phyloP scores from a whole-genome alignment of 2,329 filamentous ascomycete species.

The Xylariaceae sp. region DNA sequence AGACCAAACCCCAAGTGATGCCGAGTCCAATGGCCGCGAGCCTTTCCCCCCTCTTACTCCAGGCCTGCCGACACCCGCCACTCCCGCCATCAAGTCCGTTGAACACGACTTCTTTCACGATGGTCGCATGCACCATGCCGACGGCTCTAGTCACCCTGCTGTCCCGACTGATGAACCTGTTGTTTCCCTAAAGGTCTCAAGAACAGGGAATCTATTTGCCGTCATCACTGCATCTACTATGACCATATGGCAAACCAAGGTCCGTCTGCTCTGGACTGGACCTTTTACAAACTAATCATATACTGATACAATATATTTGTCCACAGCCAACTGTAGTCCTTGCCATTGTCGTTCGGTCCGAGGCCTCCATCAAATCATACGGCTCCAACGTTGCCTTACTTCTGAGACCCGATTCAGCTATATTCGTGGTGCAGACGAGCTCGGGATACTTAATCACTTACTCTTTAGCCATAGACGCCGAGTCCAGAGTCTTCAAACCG shows the following conservation, averaged over 20 bases:
- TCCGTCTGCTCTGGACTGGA: constrained; percentile 36
- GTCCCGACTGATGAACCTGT: constrained; percentile 56
- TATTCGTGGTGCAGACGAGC: constrained; percentile 84
- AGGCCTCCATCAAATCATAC: constrained; percentile 74
- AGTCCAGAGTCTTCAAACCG: constrained; percentile 79
- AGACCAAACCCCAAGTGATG: constrained; percentile 25
- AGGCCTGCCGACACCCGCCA: constrained; percentile 51
- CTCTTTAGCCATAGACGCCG: constrained; percentile 78
- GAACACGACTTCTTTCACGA: constrained; percentile 48
- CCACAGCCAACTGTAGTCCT: constrained; percentile 80
- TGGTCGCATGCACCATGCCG: constrained; percentile 24
- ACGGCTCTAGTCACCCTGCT: constrained; percentile 36
- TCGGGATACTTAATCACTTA: constrained; percentile 91
- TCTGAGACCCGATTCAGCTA: constrained; percentile 85
- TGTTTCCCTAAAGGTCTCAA: constrained; percentile 70
- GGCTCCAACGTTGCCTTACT: constrained; percentile 81
- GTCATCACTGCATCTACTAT: constrained; percentile 81
- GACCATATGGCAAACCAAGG: constrained; percentile 96
- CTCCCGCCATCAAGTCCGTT: constrained; percentile 56
- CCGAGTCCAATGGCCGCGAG: constrained; percentile 28
- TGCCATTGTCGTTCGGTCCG: constrained; percentile 78
- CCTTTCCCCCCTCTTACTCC: constrained; percentile 32
- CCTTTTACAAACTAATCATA: constrained; percentile 17
- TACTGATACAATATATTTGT: constrained; percentile 21
- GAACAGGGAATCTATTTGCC: constrained; percentile 78